Percentiles rank a stretch among this genome's conserved stretches.
phyloP scores from a whole-genome alignment of 2,329 filamentous ascomycete species.

The Torrubiella hemipterigena region DNA sequence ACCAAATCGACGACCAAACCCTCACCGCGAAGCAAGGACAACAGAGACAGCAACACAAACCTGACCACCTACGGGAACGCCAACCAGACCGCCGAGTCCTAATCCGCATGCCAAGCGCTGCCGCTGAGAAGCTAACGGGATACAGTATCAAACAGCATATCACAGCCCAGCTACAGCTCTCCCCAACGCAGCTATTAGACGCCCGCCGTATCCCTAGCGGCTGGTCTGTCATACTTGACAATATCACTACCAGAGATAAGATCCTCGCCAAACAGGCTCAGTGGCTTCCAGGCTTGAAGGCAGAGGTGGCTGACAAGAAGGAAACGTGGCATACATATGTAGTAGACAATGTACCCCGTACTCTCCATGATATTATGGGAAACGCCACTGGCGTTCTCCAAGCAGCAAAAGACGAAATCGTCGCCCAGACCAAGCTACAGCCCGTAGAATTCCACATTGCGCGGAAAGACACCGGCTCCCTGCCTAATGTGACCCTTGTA shows the following conservation, averaged over 20 bases:
- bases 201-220: background rate
- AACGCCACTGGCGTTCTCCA: background rate
- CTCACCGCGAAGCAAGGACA: too few relatives aligned
- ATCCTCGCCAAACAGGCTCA: background rate
- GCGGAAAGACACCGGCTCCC: background rate
- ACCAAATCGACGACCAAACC: too few relatives aligned
- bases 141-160: constrained; percentile 1
- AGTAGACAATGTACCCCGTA: background rate
- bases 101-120: background rate
- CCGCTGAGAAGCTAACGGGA: background rate
- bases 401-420: constrained; percentile 1
- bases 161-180: background rate
- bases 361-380: background rate
- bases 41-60: too few relatives aligned
- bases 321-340: constrained; percentile 1
- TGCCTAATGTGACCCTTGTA: background rate
- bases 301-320: background rate
- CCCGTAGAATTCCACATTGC: constrained; percentile 1
- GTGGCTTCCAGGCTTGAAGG: background rate
- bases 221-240: background rate
- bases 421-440: background rate
- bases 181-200: background rate
- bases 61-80: too few relatives aligned
- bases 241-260: background rate
- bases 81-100: background rate